Evolutionary conservation across 495 filamentous ascomycete genomes (phyloP), one percentile per base, ranked within the genome.

Genomic region (Chaetomium cochliodes): DNA sequence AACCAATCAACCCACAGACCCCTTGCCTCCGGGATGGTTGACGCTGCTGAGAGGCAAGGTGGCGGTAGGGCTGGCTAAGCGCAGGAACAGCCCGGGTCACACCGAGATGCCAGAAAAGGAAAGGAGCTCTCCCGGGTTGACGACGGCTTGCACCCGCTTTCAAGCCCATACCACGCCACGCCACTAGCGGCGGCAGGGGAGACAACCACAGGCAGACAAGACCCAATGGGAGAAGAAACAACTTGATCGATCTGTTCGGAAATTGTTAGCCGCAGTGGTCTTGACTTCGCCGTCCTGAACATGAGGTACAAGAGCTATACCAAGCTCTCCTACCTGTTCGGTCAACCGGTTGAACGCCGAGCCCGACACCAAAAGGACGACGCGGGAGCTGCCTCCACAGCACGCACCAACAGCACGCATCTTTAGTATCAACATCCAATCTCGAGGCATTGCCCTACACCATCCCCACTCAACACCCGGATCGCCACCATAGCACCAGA

Each of bases 361-460:
- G 44, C n/a, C 44, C 44, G 47, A 50, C n/a, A 25, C 47, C 39
- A 41, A 20, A 41, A 41, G 47, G 30, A 41, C 46, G 20, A 44
- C 47, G 58, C 58, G 58, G 58, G 30, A 61, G 28, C 58, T 26
- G 33, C 33, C 59, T 53, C 30, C 49, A 20, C 15, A 16, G 23
- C 0, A 2, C 13, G 49, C 33, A 16, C 58, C 58, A 62, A 28
- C 49, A 18, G 22, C 0, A 15, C 47, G 44, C 44, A 15, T 18
- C 50, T 44, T 30, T 20, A 12, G 28, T n/a, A 5, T 42, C 49
- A 15, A 6, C 3, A 9, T 5, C 60, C 60, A 54, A 47, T 55
- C 16, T 13, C 12, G n/a, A 9, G n/a, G 28, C 28, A 13, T 26
- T 2, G 12, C 61, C 52, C 51, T 46, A 62, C 60, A 47, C 60